Evolutionary conservation across 352 stramenopile species (phyloP).

Genomic region (Blastocystis hominis): DNA sequence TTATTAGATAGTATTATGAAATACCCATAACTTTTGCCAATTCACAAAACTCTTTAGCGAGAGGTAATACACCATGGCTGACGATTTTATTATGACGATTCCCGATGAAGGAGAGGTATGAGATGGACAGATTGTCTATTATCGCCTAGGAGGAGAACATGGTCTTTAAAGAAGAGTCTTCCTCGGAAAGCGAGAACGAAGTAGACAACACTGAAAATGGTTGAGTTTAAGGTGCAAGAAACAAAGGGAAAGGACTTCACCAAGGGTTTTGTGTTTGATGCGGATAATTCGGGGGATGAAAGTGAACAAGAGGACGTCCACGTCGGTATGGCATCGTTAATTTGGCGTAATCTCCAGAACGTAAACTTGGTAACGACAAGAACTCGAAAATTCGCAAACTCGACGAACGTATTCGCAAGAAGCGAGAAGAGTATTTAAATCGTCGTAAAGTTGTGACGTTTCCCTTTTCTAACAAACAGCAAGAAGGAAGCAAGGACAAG

Average conservation of each 20-base stretch:
- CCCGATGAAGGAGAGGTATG: conserved; percentile 25
- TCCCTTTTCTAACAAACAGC: conserved; percentile 40
- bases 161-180: conserved; percentile 52
- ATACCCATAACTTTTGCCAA: neutral
- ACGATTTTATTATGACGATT: conserved; percentile 59
- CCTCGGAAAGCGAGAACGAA: conserved; percentile 64
- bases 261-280: conserved; percentile 74
- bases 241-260: conserved; percentile 66
- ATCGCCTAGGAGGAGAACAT: conserved; percentile 39
- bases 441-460: conserved; percentile 65
- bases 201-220: conserved; percentile 62
- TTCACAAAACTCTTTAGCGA: neutral
- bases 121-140: neutral
- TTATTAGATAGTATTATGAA: neutral
- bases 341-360: neutral
- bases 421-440: conserved; percentile 76
- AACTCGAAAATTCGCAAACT: conserved; percentile 74
- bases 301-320: neutral
- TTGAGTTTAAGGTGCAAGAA: neutral
- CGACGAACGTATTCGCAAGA: conserved; percentile 65
- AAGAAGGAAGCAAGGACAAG: conserved; percentile 66
- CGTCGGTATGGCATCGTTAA: neutral
- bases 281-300: conserved; percentile 14
- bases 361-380: conserved; percentile 62
- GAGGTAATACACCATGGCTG: neutral